Evolutionary conservation across 2,329 filamentous ascomycete genomes (phyloP).

Genomic region (Aspergillus glaucus): DNA sequence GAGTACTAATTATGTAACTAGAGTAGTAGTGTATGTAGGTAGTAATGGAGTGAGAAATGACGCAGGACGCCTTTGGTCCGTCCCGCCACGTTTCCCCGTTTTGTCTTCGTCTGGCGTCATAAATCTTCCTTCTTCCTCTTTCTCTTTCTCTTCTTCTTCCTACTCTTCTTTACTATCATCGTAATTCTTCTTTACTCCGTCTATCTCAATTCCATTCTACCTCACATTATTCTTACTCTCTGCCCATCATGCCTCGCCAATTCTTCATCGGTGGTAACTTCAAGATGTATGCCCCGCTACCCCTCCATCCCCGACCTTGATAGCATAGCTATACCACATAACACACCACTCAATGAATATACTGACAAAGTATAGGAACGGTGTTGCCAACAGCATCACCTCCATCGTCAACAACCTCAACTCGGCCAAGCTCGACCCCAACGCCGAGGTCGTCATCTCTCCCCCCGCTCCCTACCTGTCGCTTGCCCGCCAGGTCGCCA

Average conservation of each 20-base stretch:
- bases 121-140: slow-evolving; percentile 5
- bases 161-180: slow-evolving; percentile 4
- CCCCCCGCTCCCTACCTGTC: slow-evolving; percentile 88
- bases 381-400: slow-evolving; percentile 81
- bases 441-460: slow-evolving; percentile 83
- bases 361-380: slow-evolving; percentile 65
- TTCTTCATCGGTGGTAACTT: slow-evolving; percentile 99
- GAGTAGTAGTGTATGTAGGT: no score
- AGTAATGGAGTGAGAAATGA: background rate
- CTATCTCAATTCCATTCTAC: background rate
- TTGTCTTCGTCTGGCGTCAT: slow-evolving; percentile 6
- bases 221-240: background rate
- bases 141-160: slow-evolving; percentile 8
- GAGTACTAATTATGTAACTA: background rate
- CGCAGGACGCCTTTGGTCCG: background rate
- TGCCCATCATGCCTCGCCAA: slow-evolving; percentile 78
- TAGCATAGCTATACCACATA: slow-evolving; percentile 1
- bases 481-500: slow-evolving; percentile 72
- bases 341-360: background rate
- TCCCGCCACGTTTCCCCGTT: slow-evolving; percentile 1
- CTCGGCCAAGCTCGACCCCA: slow-evolving; percentile 59
- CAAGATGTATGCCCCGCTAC: slow-evolving; percentile 67
- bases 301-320: slow-evolving; percentile 13
- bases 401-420: slow-evolving; percentile 87
- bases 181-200: background rate